These are phyloP conservation scores for Phoenix roebelenii DNA, from an alignment of 176 grass and related monocot genomes.

Conservation along the genomic window DNA sequence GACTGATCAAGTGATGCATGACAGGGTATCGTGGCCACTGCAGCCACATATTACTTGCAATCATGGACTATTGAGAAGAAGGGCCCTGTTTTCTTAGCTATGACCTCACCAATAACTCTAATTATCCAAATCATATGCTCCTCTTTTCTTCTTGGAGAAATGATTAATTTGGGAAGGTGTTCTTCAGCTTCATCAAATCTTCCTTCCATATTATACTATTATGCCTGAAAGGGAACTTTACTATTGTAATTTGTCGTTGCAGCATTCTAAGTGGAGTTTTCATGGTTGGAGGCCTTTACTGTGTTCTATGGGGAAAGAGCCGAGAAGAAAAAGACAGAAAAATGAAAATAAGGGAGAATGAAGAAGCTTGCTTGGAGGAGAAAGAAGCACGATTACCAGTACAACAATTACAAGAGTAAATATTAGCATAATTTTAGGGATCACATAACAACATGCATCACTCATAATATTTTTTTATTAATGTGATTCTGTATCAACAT, in stretches of 20 bases:
- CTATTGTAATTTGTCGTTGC: not conserved
- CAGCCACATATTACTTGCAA: conserved; percentile 51
- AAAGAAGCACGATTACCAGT: too few relatives aligned
- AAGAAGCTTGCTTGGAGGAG: not conserved
- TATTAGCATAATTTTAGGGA: too few relatives aligned
- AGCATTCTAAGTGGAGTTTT: conserved; percentile 47
- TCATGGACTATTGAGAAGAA: conserved; percentile 72
- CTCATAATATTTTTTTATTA: too few relatives aligned
- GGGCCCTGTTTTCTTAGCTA: conserved; percentile 56
- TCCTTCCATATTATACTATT: too few relatives aligned
- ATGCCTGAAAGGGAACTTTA: too few relatives aligned
- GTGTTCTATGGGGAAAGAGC: conserved; percentile 66
- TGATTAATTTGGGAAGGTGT: conserved; percentile 50
- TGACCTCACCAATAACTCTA: conserved; percentile 47
- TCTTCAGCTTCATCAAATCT: not conserved
- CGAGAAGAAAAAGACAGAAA: conserved; percentile 7
- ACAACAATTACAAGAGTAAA: too few relatives aligned
- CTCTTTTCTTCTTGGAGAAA: conserved; percentile 46
- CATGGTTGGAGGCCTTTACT: conserved; percentile 57
- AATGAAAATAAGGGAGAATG: not conserved
- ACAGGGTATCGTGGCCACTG: conserved; percentile 45
- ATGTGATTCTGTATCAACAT: too few relatives aligned
- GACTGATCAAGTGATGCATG: not conserved
- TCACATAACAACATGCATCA: too few relatives aligned
- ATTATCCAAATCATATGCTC: conserved; percentile 55